Conservation (phyloP, 305 asterid species). For the Fraxinus nigra region DNA sequence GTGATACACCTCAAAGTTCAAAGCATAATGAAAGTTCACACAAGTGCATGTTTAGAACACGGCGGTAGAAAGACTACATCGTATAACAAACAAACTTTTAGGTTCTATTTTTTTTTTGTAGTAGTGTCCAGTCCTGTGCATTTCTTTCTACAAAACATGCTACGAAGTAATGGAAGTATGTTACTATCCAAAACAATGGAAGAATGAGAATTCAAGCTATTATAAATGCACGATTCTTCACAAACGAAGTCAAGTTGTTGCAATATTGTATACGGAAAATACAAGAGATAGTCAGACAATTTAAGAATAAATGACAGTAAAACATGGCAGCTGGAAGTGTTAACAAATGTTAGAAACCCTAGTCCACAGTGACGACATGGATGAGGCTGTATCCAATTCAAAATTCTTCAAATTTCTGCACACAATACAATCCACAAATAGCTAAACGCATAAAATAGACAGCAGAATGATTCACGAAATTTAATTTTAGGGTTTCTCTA, state of each 20-base stretch:
- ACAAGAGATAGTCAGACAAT: background rate
- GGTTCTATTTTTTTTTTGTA: background rate
- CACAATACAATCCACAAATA: slow-evolving; percentile 5
- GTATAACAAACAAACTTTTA: background rate
- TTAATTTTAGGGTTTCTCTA: slow-evolving; percentile 8
- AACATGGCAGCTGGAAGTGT: background rate
- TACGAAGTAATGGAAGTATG: background rate
- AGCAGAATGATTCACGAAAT: background rate
- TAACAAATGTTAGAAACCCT: background rate
- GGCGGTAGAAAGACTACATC: background rate
- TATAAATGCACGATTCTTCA: background rate
- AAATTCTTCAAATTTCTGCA: background rate
- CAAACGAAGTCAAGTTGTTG: background rate
- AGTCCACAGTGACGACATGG: background rate
- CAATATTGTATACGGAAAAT: background rate
- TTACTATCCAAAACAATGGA: background rate
- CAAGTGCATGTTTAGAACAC: background rate
- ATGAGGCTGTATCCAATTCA: background rate
- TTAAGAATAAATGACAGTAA: background rate
- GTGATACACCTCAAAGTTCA: background rate
- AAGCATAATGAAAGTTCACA: background rate
- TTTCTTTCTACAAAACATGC: background rate
- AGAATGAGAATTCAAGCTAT: background rate
- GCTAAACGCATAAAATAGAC: background rate
- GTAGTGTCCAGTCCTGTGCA: background rate